A percentile compares a stretch with the other conserved stretches of the same genome.
Evolutionary conservation across 768 basidiomycete genomes (phyloP).

Genomic region (Russula compacta): DNA sequence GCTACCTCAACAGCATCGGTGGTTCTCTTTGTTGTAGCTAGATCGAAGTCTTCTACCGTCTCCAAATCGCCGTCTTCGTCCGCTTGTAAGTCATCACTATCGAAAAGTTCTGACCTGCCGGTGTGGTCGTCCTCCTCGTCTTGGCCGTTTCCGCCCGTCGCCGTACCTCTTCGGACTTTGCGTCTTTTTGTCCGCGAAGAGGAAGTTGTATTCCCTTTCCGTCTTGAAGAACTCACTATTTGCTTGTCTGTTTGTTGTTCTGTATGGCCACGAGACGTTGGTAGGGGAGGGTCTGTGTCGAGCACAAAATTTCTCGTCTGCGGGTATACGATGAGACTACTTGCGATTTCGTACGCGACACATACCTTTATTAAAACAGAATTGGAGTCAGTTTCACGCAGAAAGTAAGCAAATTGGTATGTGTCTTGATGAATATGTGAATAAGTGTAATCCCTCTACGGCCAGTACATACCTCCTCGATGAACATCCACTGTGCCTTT

Average conservation of each 20-base stretch:
- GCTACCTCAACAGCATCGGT: not conserved
- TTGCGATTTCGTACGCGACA: not conserved
- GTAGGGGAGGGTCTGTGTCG: slow-evolving; percentile 20
- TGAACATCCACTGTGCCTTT: slow-evolving; percentile 74
- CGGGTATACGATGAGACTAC: not conserved
- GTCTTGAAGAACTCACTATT: slow-evolving; percentile 17
- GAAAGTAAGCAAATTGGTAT: slow-evolving; percentile 89
- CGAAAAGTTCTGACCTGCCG: not conserved
- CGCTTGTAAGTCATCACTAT: not conserved
- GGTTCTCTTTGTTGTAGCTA: not conserved
- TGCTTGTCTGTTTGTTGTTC: slow-evolving; percentile 11
- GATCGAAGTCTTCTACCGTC: not conserved
- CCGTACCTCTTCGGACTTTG: not conserved
- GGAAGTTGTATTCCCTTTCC: slow-evolving; percentile 5
- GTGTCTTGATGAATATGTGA: slow-evolving; percentile 39
- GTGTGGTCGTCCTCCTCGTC: not conserved
- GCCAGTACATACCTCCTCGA: slow-evolving; percentile 55
- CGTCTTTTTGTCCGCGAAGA: not conserved
- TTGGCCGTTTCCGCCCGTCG: not conserved
- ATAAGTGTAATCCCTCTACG: slow-evolving; percentile 4
- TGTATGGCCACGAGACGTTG: slow-evolving; percentile 16
- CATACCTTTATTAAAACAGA: slow-evolving; percentile 71
- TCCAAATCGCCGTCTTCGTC: not conserved
- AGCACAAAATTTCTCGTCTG: slow-evolving; percentile 37
- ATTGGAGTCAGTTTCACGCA: slow-evolving; percentile 75